Percentiles rank a stretch among this genome's conserved stretches.
Evolutionary conservation across 2,329 filamentous ascomycete species (phyloP).

Genomic region (Penicillium sp.): DNA sequence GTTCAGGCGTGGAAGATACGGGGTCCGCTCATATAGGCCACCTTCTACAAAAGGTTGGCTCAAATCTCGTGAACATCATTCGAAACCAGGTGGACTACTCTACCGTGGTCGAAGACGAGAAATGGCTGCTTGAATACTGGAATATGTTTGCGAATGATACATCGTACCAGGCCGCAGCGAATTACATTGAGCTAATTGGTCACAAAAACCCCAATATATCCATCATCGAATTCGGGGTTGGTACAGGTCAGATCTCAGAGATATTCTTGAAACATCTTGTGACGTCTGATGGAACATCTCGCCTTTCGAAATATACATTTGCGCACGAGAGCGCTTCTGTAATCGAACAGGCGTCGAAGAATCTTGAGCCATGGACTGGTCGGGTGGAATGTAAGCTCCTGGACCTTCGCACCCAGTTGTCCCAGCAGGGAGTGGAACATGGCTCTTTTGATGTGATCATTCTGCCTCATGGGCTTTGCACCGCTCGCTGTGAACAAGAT

Average conservation of each 20-base stretch:
- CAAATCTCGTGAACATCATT: slow-evolving; percentile 9
- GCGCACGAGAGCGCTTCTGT: slow-evolving; percentile 3
- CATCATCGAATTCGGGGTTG: slow-evolving; percentile 25
- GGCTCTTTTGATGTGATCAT: slow-evolving; percentile 21
- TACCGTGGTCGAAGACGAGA: neutral
- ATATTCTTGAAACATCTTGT: slow-evolving; percentile 9
- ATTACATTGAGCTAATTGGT: slow-evolving; percentile 20
- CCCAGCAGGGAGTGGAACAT: slow-evolving; percentile 3
- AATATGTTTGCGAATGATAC: neutral
- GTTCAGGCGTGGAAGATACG: neutral
- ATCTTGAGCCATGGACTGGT: slow-evolving; percentile 11
- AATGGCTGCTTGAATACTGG: slow-evolving; percentile 1
- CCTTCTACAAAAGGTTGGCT: slow-evolving; percentile 12
- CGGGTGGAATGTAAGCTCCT: slow-evolving; percentile 12
- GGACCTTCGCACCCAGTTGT: slow-evolving; percentile 4
- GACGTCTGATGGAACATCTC: neutral
- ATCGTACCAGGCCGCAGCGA: slow-evolving; percentile 10
- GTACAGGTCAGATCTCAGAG: slow-evolving; percentile 13
- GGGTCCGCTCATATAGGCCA: slow-evolving; percentile 2
- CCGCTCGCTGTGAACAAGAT: slow-evolving; percentile 2
- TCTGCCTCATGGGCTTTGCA: slow-evolving; percentile 17
- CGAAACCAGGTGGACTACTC: slow-evolving; percentile 1
- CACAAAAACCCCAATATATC: slow-evolving; percentile 25
- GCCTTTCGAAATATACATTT: slow-evolving; percentile 19
- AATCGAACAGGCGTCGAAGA: neutral